phyloP scores from a whole-genome alignment of 2,329 filamentous ascomycete genomes.

The Arthroderma sp. region DNA sequence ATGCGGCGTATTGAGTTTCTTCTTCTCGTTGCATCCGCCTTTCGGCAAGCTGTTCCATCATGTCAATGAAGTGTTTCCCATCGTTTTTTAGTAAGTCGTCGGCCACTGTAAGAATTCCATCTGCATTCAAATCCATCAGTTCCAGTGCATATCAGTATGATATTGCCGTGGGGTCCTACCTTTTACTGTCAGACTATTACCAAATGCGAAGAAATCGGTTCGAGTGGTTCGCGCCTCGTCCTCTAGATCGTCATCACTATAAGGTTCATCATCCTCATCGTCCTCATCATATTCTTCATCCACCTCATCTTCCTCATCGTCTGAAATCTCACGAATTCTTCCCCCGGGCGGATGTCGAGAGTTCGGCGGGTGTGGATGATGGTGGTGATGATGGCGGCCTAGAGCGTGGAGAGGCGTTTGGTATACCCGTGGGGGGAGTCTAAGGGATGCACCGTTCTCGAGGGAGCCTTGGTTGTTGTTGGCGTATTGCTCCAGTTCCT shows the following conservation, averaged over 20 bases:
- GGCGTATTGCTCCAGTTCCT: slow-evolving; percentile 94
- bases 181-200: slow-evolving; percentile 93
- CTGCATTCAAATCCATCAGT: slow-evolving; percentile 29
- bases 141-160: not conserved
- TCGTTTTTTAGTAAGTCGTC: slow-evolving; percentile 98
- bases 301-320: slow-evolving; percentile 44
- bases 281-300: slow-evolving; percentile 51
- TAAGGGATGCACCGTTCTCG: slow-evolving; percentile 49
- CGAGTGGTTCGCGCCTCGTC: slow-evolving; percentile 47
- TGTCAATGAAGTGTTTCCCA: slow-evolving; percentile 98
- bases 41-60: slow-evolving; percentile 99
- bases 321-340: slow-evolving; percentile 50
- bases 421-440: slow-evolving; percentile 52
- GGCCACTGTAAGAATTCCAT: slow-evolving; percentile 95
- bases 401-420: slow-evolving; percentile 43
- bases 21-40: slow-evolving; percentile 94
- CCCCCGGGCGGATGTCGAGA: slow-evolving; percentile 58
- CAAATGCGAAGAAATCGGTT: slow-evolving; percentile 93
- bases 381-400: slow-evolving; percentile 45
- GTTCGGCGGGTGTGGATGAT: slow-evolving; percentile 15
- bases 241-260: slow-evolving; percentile 51
- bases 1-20: slow-evolving; percentile 60
- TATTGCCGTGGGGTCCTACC: slow-evolving; percentile 33
- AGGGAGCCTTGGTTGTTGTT: slow-evolving; percentile 57
- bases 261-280: slow-evolving; percentile 56